A percentile compares a stretch with the other conserved stretches of the same genome.
Evolutionary conservation across 495 filamentous ascomycete species (phyloP).

Genomic region (Friedmanniomyces simplex): DNA sequence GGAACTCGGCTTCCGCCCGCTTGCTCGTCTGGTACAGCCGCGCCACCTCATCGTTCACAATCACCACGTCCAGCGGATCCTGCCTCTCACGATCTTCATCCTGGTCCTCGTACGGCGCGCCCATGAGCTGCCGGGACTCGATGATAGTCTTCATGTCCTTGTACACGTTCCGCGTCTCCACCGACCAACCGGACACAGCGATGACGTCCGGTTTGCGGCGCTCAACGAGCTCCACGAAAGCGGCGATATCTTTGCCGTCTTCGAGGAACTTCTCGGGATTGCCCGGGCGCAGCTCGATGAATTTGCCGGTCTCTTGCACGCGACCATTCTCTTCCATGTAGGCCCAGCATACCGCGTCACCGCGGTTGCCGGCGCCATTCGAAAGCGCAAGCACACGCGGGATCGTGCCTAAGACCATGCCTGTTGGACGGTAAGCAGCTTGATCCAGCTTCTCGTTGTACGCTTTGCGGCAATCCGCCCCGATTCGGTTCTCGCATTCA

Average conservation of each 20-base stretch:
- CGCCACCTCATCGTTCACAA: conserved; percentile 93
- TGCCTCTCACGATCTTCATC: conserved; percentile 54
- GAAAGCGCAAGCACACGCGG: conserved; percentile 80
- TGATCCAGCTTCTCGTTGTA: conserved; percentile 86
- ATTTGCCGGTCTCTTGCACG: conserved; percentile 78
- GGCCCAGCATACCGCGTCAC: conserved; percentile 79
- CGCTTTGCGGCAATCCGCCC: conserved; percentile 68
- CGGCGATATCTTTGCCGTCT: conserved; percentile 50
- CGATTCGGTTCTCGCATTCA: conserved; percentile 82
- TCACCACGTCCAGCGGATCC: conserved; percentile 72
- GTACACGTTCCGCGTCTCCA: conserved; percentile 75
- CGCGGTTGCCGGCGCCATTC: conserved; percentile 65
- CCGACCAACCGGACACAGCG: conserved; percentile 78
- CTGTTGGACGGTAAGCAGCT: conserved; percentile 88
- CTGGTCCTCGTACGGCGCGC: conserved; percentile 60
- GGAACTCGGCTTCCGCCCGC: conserved; percentile 71
- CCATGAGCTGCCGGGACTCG: conserved; percentile 55
- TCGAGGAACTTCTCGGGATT: conserved; percentile 54
- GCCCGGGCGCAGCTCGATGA: conserved; percentile 60
- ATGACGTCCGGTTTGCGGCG: conserved; percentile 81
- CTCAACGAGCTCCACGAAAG: conserved; percentile 61
- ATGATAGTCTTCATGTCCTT: conserved; percentile 67
- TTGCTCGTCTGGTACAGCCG: conserved; percentile 84
- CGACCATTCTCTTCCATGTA: conserved; percentile 90
- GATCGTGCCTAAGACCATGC: conserved; percentile 78